Conservation (phyloP, 1,284 basidiomycete genomes). For the Blastosporella zonata region DNA sequence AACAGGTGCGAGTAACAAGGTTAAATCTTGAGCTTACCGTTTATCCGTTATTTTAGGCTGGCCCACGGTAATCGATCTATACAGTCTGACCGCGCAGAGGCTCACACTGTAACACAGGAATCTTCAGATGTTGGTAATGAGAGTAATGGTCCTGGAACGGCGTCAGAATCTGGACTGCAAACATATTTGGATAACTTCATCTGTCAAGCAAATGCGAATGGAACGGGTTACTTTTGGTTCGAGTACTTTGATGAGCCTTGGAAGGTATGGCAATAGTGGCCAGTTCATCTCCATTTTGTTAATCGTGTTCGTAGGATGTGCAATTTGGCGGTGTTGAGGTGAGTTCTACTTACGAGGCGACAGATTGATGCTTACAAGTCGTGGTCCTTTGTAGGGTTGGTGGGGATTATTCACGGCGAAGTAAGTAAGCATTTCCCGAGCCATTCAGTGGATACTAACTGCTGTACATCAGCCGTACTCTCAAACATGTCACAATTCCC, state of each 20-base stretch:
- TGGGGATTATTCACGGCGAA: slow-evolving; percentile 50
- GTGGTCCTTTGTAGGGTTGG: slow-evolving; percentile 37
- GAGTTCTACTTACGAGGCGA: slow-evolving; percentile 8
- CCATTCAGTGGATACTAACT: background rate
- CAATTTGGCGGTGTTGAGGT: slow-evolving; percentile 85
- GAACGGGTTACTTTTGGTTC: slow-evolving; percentile 85
- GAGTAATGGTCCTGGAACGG: slow-evolving; percentile 65
- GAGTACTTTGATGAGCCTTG: slow-evolving; percentile 85
- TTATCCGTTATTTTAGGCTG: slow-evolving; percentile 39
- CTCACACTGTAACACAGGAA: slow-evolving; percentile 36
- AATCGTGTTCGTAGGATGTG: slow-evolving; percentile 30
- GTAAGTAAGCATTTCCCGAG: slow-evolving; percentile 35
- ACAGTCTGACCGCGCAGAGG: background rate
- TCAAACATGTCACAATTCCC: slow-evolving; percentile 57
- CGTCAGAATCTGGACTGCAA: slow-evolving; percentile 68
- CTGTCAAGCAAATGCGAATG: slow-evolving; percentile 81
- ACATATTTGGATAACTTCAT: slow-evolving; percentile 83
- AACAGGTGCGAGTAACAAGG: slow-evolving; percentile 52
- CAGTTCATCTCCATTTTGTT: background rate
- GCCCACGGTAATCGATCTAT: slow-evolving; percentile 61
- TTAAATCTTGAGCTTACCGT: background rate
- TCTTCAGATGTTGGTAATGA: slow-evolving; percentile 54
- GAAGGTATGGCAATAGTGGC: slow-evolving; percentile 47
- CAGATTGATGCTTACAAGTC: background rate
- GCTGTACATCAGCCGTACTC: slow-evolving; percentile 40